Conservation (phyloP, 169 alveolate genomes). For the Plasmodium sp. region DNA sequence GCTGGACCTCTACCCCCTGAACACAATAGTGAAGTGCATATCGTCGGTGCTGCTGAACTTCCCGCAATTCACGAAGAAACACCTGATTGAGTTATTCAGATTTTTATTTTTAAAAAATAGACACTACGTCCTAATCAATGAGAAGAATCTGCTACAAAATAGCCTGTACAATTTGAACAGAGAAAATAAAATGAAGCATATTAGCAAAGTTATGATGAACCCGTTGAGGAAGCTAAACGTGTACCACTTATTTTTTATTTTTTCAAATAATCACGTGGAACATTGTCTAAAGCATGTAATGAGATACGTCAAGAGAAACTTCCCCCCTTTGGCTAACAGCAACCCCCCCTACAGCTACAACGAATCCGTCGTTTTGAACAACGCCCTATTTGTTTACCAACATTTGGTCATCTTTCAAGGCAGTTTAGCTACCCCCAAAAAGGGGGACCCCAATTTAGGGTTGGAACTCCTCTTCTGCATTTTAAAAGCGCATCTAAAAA, state of each 20-base stretch:
- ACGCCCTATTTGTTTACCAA: conserved; percentile 52
- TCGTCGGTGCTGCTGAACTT: conserved; percentile 25
- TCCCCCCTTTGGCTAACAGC: background rate
- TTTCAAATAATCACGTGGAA: conserved; percentile 53
- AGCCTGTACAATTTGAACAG: conserved; percentile 34
- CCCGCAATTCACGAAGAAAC: conserved; percentile 37
- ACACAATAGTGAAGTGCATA: conserved; percentile 42
- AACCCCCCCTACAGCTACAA: background rate
- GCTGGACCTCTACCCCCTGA: conserved; percentile 14
- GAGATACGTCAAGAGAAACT: conserved; percentile 15
- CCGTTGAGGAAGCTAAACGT: conserved; percentile 46
- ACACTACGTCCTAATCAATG: conserved; percentile 14
- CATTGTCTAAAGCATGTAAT: conserved; percentile 25
- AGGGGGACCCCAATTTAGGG: background rate
- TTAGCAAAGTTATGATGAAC: conserved; percentile 21
- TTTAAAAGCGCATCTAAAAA: conserved; percentile 7
- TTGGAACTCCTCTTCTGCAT: conserved; percentile 4
- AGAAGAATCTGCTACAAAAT: conserved; percentile 23
- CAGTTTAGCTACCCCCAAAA: background rate
- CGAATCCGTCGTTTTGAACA: conserved; percentile 34
- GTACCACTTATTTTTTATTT: conserved; percentile 60
- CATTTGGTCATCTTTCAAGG: conserved; percentile 30
- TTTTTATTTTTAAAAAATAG: conserved; percentile 24
- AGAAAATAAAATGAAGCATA: conserved; percentile 32
- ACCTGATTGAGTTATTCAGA: conserved; percentile 24